These are phyloP conservation scores for Cocos nucifera DNA, from an alignment of 176 grass and related monocot species.

Conservation along the genomic window DNA sequence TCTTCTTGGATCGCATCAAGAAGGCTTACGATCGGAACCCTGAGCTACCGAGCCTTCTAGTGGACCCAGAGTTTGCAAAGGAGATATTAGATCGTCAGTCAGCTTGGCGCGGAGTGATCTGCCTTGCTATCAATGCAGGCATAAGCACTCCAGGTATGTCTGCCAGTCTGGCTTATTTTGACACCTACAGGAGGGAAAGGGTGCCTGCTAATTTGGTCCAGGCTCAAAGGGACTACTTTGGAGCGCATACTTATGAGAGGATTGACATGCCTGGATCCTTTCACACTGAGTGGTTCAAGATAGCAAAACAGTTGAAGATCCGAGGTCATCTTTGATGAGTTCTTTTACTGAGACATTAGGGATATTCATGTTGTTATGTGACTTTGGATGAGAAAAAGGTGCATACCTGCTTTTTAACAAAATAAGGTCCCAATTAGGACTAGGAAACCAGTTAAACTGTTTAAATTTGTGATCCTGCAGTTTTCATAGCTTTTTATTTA, in stretches of 20 bases:
- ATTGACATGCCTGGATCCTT: conserved; percentile 2
- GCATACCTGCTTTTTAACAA: too few species aligned
- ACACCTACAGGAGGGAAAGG: conserved; percentile 13
- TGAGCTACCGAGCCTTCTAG: background rate
- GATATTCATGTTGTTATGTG: too few species aligned
- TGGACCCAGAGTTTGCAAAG: conserved; percentile 13
- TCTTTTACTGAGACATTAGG: background rate
- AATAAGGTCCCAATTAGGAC: too few species aligned
- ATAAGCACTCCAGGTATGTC: conserved; percentile 16
- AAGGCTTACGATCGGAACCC: conserved; percentile 10
- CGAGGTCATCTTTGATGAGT: background rate
- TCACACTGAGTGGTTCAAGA: conserved; percentile 17
- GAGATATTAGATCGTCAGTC: conserved; percentile 12
- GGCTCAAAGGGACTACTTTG: conserved; percentile 14
- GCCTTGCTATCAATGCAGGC: conserved; percentile 2
- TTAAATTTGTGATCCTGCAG: too few species aligned
- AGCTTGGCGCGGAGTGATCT: conserved; percentile 5
- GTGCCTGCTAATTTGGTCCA: conserved; percentile 13
- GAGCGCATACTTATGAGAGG: conserved; percentile 12
- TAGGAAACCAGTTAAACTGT: too few species aligned
- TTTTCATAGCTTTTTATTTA: too few species aligned
- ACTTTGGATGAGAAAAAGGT: too few species aligned
- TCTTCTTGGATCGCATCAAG: conserved; percentile 13
- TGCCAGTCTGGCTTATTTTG: conserved; percentile 11
- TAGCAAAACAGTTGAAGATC: conserved; percentile 9